These are phyloP conservation scores for Odonthalia washingtoniensis DNA, from an alignment of 31 red algal genomes.

Conservation along the genomic window DNA sequence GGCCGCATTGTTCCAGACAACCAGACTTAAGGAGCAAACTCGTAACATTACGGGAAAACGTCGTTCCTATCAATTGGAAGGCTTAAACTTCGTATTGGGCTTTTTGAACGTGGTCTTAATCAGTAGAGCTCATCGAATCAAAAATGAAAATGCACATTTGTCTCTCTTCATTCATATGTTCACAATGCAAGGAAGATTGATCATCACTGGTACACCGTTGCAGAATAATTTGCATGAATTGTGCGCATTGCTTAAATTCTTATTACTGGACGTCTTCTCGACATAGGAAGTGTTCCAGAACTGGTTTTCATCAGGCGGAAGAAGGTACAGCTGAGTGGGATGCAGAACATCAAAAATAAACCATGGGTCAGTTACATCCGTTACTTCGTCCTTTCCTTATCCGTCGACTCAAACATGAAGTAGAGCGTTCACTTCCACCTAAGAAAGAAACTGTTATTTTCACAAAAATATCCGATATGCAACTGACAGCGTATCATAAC, in stretches of 20 bases:
- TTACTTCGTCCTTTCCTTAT: constrained; percentile 97
- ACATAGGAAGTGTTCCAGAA: constrained; percentile 83
- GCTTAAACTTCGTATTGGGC: constrained; percentile 94
- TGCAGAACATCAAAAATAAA: constrained; percentile 76
- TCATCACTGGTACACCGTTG: constrained; percentile 96
- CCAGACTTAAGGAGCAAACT: constrained; percentile 88
- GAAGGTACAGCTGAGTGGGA: too few relatives aligned
- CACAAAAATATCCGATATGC: constrained; percentile 91
- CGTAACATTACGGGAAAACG: constrained; percentile 80
- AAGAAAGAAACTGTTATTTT: constrained; percentile 99
- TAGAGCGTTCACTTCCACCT: constrained; percentile 93
- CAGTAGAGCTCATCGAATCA: constrained; percentile 95
- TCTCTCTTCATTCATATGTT: constrained; percentile 75
- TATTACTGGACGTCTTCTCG: constrained; percentile 92
- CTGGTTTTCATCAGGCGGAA: constrained; percentile 98
- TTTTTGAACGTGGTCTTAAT: constrained; percentile 98
- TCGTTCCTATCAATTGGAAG: constrained; percentile 98
- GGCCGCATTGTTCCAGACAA: constrained; percentile 77
- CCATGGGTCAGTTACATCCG: constrained; percentile 95
- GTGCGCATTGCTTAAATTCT: constrained; percentile 94
- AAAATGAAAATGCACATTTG: constrained; percentile 89
- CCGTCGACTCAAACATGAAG: constrained; percentile 97
- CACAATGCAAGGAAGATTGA: constrained; percentile 70
- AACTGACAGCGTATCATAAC: constrained; percentile 88
- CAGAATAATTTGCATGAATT: constrained; percentile 95